Evolutionary conservation across 2,329 filamentous ascomycete genomes (phyloP).

Genomic region (Aspergillus sp.): DNA sequence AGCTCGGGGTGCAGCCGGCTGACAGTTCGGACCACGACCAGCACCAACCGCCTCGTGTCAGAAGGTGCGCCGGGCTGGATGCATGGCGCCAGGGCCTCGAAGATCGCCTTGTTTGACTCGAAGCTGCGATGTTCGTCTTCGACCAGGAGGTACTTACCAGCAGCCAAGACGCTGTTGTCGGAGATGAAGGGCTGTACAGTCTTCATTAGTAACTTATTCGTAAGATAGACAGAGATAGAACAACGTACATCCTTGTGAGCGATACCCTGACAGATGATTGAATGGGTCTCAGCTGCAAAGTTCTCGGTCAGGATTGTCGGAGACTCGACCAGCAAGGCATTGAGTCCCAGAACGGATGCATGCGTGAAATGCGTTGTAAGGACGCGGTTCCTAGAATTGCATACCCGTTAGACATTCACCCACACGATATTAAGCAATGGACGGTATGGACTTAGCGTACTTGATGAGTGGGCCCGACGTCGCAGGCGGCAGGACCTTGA

Average conservation of each 20-base stretch:
- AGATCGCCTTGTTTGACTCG: slow-evolving; percentile 74
- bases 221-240: slow-evolving; percentile 4
- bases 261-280: slow-evolving; percentile 78
- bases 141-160: slow-evolving; percentile 82
- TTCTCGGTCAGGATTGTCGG: slow-evolving; percentile 65
- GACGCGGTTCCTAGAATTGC: slow-evolving; percentile 67
- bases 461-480: slow-evolving; percentile 61
- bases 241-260: slow-evolving; percentile 67
- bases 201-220: slow-evolving; percentile 14
- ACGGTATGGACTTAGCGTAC: slow-evolving; percentile 27
- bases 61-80: slow-evolving; percentile 75
- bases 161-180: slow-evolving; percentile 83
- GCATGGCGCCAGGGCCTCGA: slow-evolving; percentile 71
- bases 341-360: slow-evolving; percentile 79
- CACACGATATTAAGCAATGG: background rate
- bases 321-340: slow-evolving; percentile 82
- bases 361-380: slow-evolving; percentile 72
- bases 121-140: slow-evolving; percentile 59
- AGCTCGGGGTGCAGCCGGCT: slow-evolving; percentile 76
- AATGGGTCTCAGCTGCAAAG: slow-evolving; percentile 70
- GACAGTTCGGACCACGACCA: slow-evolving; percentile 85
- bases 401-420: slow-evolving; percentile 26
- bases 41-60: slow-evolving; percentile 79
- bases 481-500: slow-evolving; percentile 78
- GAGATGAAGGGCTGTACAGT: slow-evolving; percentile 68